phyloP scores from a whole-genome alignment of 208 protist species.

The Trypanosoma cruzi region DNA sequence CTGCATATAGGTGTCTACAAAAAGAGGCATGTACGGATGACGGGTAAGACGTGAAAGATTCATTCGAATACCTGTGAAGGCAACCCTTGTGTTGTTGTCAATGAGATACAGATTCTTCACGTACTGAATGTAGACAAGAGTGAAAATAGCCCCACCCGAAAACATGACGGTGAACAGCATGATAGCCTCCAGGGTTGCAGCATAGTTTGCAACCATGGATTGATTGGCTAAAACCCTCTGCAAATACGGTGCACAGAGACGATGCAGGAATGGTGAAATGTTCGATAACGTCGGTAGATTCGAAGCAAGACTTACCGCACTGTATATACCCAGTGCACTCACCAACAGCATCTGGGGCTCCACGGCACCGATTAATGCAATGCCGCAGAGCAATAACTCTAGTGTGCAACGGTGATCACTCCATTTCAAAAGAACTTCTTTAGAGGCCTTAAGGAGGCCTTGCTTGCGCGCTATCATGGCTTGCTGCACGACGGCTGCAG shows the following conservation, averaged over 20 bases:
- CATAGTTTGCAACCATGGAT: constrained; percentile 39
- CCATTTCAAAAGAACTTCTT: constrained; percentile 44
- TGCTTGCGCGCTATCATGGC: constrained; percentile 38
- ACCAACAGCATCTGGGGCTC: constrained; percentile 43
- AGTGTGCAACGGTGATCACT: constrained; percentile 58
- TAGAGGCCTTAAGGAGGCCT: constrained; percentile 46
- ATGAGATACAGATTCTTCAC: constrained; percentile 68
- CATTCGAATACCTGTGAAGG: constrained; percentile 64
- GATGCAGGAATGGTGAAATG: constrained; percentile 31
- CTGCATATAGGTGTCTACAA: constrained; percentile 56
- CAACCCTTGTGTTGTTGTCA: constrained; percentile 68
- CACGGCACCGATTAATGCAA: constrained; percentile 51
- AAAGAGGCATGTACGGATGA: constrained; percentile 38
- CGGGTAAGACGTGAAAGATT: constrained; percentile 49
- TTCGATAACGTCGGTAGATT: constrained; percentile 10
- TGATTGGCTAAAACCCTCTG: constrained; percentile 37
- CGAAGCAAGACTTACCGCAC: constrained; percentile 32
- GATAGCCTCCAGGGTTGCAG: constrained; percentile 63
- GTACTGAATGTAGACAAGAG: constrained; percentile 82
- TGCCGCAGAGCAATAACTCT: constrained; percentile 44
- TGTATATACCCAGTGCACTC: constrained; percentile 49
- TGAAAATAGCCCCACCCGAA: constrained; percentile 66
- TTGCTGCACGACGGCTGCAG: constrained; percentile 47
- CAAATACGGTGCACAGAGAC: constrained; percentile 38
- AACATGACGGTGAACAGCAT: constrained; percentile 73